Conservation (phyloP, 805 yeast genomes). For the Helenozyma rhizophorensis region DNA sequence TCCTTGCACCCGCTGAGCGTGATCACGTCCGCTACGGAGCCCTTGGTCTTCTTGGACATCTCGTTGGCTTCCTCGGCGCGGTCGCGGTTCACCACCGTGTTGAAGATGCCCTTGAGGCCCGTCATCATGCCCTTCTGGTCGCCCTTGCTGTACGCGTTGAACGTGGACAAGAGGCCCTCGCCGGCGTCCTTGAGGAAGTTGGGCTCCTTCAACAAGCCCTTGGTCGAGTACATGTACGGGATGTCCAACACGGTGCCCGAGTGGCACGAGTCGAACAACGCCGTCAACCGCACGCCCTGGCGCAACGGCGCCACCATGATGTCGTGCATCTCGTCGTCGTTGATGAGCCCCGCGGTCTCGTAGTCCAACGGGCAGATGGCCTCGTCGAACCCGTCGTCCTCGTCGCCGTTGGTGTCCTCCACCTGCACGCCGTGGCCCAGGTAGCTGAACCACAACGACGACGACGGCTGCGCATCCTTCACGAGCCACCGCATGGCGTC, state of each 20-base stretch:
- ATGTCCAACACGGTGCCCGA: slow-evolving; percentile 39
- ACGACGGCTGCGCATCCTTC: slow-evolving; percentile 34
- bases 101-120: slow-evolving; percentile 25
- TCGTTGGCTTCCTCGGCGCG: slow-evolving; percentile 16
- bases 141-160: slow-evolving; percentile 28
- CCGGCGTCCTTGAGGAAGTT: slow-evolving; percentile 35
- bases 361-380: slow-evolving; percentile 37
- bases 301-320: slow-evolving; percentile 36
- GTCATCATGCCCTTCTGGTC: slow-evolving; percentile 31
- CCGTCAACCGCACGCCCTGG: slow-evolving; percentile 35
- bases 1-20: slow-evolving; percentile 37
- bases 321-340: slow-evolving; percentile 37
- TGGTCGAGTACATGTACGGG: slow-evolving; percentile 37
- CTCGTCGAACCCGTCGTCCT: slow-evolving; percentile 33
- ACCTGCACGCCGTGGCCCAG: slow-evolving; percentile 39
- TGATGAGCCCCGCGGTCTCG: slow-evolving; percentile 27
- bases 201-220: slow-evolving; percentile 38
- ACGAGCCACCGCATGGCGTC: slow-evolving; percentile 40
- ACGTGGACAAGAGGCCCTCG: slow-evolving; percentile 28
- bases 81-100: slow-evolving; percentile 22
- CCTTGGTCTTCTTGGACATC: slow-evolving; percentile 15
- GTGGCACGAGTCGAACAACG: slow-evolving; percentile 37
- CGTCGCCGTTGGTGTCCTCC: slow-evolving; percentile 34
- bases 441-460: slow-evolving; percentile 36
- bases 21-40: slow-evolving; percentile 36